Evolutionary conservation across 345 rosid species (phyloP).

Genomic region (Linum trigynum): DNA sequence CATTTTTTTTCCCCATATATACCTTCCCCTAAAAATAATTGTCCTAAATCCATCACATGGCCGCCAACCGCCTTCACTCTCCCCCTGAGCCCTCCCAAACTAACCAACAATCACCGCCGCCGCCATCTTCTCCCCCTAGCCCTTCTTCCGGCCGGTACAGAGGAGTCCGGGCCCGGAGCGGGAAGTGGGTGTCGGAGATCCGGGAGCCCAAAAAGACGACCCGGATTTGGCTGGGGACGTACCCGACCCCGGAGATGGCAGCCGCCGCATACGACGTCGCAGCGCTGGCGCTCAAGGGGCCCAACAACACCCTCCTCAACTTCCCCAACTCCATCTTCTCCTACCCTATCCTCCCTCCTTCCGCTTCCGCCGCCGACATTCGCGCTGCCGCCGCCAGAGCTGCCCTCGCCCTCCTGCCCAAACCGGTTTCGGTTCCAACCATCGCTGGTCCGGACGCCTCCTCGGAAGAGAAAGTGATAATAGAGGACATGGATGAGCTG

Average conservation of each 20-base stretch:
- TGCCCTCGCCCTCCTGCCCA: constrained; percentile 24
- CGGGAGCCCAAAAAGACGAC: constrained; percentile 68
- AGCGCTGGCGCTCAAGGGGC: constrained; percentile 60
- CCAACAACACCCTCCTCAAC: constrained; percentile 36
- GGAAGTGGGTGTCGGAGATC: constrained; percentile 77
- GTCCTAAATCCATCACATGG: neutral
- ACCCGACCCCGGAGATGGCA: constrained; percentile 67
- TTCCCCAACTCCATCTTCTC: constrained; percentile 41
- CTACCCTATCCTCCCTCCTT: constrained; percentile 40
- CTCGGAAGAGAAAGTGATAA: constrained; percentile 9
- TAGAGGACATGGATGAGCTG: constrained; percentile 44
- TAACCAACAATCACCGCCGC: neutral
- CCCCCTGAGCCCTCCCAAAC: neutral
- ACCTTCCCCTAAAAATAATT: no score
- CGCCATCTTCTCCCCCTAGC: constrained; percentile 17
- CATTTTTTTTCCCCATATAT: no score
- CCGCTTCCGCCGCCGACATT: constrained; percentile 42
- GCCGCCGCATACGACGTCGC: constrained; percentile 77
- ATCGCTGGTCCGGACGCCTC: neutral
- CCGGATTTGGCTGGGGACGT: constrained; percentile 67
- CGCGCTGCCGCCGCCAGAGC: constrained; percentile 47
- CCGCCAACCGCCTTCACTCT: neutral
- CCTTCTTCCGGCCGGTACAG: constrained; percentile 12
- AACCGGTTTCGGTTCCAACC: neutral
- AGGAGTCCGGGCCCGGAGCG: constrained; percentile 59